Evolutionary conservation across 441 rosid genomes (phyloP), one percentile per base, ranked within the genome.

Genomic region (Melastoma candidum): DNA sequence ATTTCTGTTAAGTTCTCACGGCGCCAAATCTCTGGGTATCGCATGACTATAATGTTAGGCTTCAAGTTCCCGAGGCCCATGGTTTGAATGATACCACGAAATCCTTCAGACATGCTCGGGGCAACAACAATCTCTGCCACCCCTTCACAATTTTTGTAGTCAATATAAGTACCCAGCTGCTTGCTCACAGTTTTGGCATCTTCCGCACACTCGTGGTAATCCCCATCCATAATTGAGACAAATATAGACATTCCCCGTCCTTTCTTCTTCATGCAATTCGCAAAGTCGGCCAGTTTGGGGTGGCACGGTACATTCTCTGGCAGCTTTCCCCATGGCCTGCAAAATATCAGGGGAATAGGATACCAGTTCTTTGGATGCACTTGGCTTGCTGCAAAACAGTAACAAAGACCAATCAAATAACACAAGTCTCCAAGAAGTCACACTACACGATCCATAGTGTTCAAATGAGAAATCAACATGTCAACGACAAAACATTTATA

Each of bases 321-420:
- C 43, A 94, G 89, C 78, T 83, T 80, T 49, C 97, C 99, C 99
- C 99, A 94, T 10, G 99, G 99, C 61, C 97, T 82, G 71, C 99
- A 94, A 74, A 94, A 90, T 56, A 94, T 72, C 47, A 94, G 87
- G 14, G 99, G 99, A 56, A 94, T 94, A 27, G 99, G 99, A 48
- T 94, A 94, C 97, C 97, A 94, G 57, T 94, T 94, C 74, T 94
- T 94, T 1, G 99, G 97, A 64, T 94, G 99, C 71, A 94, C 99
- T 72, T 94, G 99, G 77, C 72, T 83, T 57, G 99, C 99, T 94
- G 89, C 73, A 80, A 57, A 61, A 32, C 6, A 26, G 61, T 11
- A 52, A 3, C 5, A 0, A 14, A 32, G 26, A 25, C 44, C 22
- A 32, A 52, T 52, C 45, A 32, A 36, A n/a, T 12, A 39, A 29